Evolutionary conservation across 75 land plant species (phyloP).

Genomic region (Picea sitchensis): DNA sequence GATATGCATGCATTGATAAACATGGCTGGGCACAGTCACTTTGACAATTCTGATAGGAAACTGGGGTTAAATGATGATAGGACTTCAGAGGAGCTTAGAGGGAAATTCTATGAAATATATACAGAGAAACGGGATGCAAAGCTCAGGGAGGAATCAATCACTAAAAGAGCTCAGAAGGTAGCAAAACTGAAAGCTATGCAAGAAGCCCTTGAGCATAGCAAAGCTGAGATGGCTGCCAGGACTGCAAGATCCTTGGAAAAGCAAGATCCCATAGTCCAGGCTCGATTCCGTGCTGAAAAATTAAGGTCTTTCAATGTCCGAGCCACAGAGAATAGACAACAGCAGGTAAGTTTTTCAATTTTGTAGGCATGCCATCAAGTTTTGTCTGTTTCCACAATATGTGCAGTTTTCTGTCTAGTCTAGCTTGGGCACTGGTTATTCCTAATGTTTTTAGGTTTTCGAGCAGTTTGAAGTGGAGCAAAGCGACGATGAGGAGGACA

Average conservation of each 20-base stretch:
- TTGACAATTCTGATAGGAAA: not conserved
- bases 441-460: not conserved
- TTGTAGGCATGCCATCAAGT: not conserved
- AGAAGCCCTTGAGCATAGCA: conserved; percentile 45
- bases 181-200: conserved; percentile 46
- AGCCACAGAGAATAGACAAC: not conserved
- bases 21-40: conserved; percentile 42
- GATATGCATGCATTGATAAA: conserved; percentile 35
- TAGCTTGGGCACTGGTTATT: not conserved
- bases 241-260: conserved; percentile 7
- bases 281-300: conserved; percentile 6
- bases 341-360: not conserved
- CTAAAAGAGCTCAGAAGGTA: conserved; percentile 43
- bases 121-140: conserved; percentile 66
- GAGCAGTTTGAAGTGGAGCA: not conserved
- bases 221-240: conserved; percentile 36
- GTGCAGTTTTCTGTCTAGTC: not conserved
- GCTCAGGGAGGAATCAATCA: conserved; percentile 42
- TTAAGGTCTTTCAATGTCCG: not conserved
- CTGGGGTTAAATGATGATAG: conserved; percentile 7
- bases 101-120: conserved; percentile 42
- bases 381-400: not conserved
- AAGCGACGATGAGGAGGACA: not conserved
- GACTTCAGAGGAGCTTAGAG: conserved; percentile 29
- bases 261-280: conserved; percentile 1